Conservation (phyloP, 192 early-diverging fungal genomes). For the Rhizoclosmatium globosum region DNA sequence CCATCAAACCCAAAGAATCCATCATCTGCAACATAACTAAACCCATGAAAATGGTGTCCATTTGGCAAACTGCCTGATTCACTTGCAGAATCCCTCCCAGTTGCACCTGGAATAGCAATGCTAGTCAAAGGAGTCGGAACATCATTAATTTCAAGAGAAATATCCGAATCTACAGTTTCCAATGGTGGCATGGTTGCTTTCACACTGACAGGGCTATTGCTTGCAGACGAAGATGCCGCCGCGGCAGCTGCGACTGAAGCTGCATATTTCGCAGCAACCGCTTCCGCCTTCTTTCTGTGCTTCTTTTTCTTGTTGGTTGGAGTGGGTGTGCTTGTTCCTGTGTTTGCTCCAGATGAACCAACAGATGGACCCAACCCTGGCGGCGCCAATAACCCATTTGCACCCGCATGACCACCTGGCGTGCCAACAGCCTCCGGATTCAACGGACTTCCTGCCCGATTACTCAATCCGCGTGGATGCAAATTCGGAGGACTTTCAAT, state of each 20-base stretch:
- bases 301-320: constrained; percentile 24
- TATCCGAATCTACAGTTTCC: neutral
- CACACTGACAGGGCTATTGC: constrained; percentile 2
- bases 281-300: constrained; percentile 14
- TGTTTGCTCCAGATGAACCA: neutral
- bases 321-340: neutral
- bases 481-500: constrained; percentile 61
- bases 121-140: neutral
- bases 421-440: neutral
- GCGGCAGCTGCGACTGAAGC: neutral
- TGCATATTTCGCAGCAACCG: neutral
- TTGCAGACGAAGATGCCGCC: neutral
- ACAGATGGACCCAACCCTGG: neutral
- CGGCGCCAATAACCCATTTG: too few species aligned
- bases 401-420: neutral
- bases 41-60: constrained; percentile 48
- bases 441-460: too few species aligned
- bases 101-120: neutral
- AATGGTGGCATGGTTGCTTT: neutral
- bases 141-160: neutral
- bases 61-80: neutral
- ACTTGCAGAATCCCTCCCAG: neutral
- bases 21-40: constrained; percentile 53
- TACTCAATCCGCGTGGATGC: neutral
- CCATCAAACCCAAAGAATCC: neutral